These are phyloP conservation scores for Emergomyces orientalis DNA, from an alignment of 2,329 filamentous ascomycete genomes.

Conservation along the genomic window DNA sequence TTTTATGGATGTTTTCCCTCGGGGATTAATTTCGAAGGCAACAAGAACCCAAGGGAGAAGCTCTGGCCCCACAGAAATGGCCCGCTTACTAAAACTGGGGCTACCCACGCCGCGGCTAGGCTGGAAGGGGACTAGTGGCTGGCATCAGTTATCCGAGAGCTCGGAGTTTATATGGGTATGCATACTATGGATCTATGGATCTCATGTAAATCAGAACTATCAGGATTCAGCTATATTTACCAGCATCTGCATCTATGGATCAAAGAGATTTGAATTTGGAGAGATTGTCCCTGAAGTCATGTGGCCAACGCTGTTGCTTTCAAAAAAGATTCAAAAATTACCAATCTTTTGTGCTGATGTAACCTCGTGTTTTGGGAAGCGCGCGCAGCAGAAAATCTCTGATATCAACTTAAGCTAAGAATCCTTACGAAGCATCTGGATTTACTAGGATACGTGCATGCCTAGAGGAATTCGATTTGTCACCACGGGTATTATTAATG, in stretches of 20 bases:
- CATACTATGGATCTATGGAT: too few species aligned
- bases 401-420: not conserved
- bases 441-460: too few species aligned
- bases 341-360: not conserved
- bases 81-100: not conserved
- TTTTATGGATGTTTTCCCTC: too few species aligned
- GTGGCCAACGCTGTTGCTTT: not conserved
- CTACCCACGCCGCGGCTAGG: not conserved
- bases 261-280: not conserved
- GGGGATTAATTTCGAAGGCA: not conserved
- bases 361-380: not conserved
- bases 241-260: too few species aligned
- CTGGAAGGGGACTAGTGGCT: not conserved
- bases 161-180: too few species aligned
- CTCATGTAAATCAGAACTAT: too few species aligned
- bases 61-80: not conserved
- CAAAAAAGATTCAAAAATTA: not conserved
- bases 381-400: not conserved
- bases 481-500: not conserved
- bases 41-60: not conserved
- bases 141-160: not conserved
- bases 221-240: too few species aligned
- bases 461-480: not conserved
- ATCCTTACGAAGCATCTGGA: not conserved
- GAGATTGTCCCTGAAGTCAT: not conserved